Base-by-base conservation (phyloP, 768 basidiomycete species). In the Mycena belliarum region DNA sequence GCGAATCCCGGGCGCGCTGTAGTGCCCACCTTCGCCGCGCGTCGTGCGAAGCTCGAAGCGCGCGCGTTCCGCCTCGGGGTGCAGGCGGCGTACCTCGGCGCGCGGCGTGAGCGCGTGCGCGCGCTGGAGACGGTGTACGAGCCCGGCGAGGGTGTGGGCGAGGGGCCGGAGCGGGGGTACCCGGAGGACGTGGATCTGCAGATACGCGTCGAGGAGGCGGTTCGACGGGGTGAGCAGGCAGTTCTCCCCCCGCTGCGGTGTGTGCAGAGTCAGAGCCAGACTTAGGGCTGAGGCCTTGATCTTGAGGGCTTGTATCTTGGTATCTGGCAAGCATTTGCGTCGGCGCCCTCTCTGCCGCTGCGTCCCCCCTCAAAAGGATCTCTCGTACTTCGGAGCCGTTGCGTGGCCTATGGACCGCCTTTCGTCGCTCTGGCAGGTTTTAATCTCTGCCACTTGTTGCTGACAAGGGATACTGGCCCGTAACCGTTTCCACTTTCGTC, bases 121-220 rank as follows among this genome's bases (percentile, higher is more conserved):
- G 52, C 52, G 24, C 32, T 53, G 10, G 52, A 53, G 43, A 45
- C 42, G 16, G 43, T 45, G 52, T 45, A 37, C 10, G 52, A 53
- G n/a, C n/a, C n/a, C n/a, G n/a, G n/a, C 10, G 52, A 21, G 18
- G 52, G 52, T 18, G 52, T 45, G 32, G 24, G 20, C 12, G 12
- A 15, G 33, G 33, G 16, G 16, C 9, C 18, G 14, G 21, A 35
- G 52, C 33, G 44, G 52, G 24, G 21, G 16, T 53, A 45, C 7
- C 24, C 14, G 33, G 32, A 21, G 43, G 52, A 53, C 37, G 24
- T 11, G 11, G 33, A 1, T 32, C 43, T 53, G 42, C 23, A n/a
- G 42, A 33, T 12, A 16, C 15, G 18, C 23, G 45, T 53, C 18
- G 43, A 45, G n/a, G 52, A 53, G 33, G 43, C 52, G 18, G 21